These are phyloP conservation scores for Trichopus zeylanicus DNA, from an alignment of 116 monocot genomes.

Conservation along the genomic window DNA sequence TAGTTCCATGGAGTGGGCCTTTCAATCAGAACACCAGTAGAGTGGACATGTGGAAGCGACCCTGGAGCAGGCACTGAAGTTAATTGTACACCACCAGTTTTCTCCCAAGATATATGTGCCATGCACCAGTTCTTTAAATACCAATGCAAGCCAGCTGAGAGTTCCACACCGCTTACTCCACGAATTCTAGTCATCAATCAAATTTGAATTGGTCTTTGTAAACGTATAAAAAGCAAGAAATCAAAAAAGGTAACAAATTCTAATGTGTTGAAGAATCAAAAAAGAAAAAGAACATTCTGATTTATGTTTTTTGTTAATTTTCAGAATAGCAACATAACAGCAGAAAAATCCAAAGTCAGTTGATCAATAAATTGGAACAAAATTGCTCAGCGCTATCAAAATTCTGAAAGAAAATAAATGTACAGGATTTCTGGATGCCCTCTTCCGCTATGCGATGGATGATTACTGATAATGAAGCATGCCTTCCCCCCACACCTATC, in stretches of 20 bases:
- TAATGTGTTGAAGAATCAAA: no score
- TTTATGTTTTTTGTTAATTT: no score
- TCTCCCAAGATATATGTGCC: conserved; percentile 59
- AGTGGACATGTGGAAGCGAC: conserved; percentile 25
- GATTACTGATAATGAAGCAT: conserved; percentile 42
- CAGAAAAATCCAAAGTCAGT: not conserved
- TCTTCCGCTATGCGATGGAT: conserved; percentile 15
- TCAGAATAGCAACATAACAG: not conserved
- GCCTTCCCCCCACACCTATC: conserved; percentile 33
- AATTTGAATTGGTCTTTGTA: not conserved
- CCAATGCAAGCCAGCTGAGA: conserved; percentile 54
- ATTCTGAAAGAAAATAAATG: conserved; percentile 1
- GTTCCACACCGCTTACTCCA: conserved; percentile 41
- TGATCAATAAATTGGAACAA: not conserved
- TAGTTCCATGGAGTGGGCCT: conserved; percentile 50
- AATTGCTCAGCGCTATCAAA: not conserved
- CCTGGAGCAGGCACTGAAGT: conserved; percentile 35
- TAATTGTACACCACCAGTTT: conserved; percentile 49
- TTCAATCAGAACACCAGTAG: conserved; percentile 26
- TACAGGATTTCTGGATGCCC: conserved; percentile 38
- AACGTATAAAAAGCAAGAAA: not conserved
- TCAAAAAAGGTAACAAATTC: no score
- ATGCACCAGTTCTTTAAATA: conserved; percentile 57
- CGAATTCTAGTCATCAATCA: conserved; percentile 18
- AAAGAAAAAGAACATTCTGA: no score